These are phyloP conservation scores for Schizonepeta tenuifolia DNA, from an alignment of 257 asterid genomes.

Conservation along the genomic window DNA sequence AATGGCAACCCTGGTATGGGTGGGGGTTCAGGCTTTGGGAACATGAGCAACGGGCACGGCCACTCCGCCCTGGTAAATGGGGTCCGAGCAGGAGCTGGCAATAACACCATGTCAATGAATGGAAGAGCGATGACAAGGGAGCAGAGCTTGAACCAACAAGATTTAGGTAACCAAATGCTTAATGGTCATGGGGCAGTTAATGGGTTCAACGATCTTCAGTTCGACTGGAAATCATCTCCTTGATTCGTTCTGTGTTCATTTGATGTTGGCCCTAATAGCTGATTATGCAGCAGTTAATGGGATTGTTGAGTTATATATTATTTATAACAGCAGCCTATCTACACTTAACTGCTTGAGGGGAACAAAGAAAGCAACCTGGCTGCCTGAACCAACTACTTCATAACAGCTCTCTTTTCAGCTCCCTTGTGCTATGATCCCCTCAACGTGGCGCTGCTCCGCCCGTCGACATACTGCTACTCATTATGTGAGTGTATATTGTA, in stretches of 20 bases:
- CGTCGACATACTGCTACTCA: conserved; percentile 25
- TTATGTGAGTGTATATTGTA: conserved; percentile 58
- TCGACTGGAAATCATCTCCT: conserved; percentile 75
- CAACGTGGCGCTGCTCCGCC: neutral
- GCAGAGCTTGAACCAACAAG: conserved; percentile 59
- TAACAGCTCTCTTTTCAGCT: conserved; percentile 27
- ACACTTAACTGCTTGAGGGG: conserved; percentile 43
- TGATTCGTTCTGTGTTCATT: conserved; percentile 23
- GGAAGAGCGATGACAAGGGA: conserved; percentile 67
- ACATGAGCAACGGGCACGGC: conserved; percentile 49
- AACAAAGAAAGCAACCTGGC: neutral
- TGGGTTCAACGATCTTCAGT: conserved; percentile 69
- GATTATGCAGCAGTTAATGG: conserved; percentile 42
- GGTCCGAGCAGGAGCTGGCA: conserved; percentile 59
- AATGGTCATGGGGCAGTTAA: conserved; percentile 72
- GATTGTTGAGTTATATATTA: neutral
- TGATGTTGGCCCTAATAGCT: conserved; percentile 26
- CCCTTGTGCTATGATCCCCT: neutral
- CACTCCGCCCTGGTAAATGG: conserved; percentile 66
- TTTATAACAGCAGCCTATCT: conserved; percentile 42
- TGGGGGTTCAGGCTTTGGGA: conserved; percentile 61
- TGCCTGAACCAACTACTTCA: conserved; percentile 24
- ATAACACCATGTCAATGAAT: conserved; percentile 63
- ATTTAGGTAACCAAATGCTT: conserved; percentile 68
- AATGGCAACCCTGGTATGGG: conserved; percentile 51